Base-by-base conservation (phyloP, 2,329 filamentous ascomycete species). In the Colletotrichum sp. region DNA sequence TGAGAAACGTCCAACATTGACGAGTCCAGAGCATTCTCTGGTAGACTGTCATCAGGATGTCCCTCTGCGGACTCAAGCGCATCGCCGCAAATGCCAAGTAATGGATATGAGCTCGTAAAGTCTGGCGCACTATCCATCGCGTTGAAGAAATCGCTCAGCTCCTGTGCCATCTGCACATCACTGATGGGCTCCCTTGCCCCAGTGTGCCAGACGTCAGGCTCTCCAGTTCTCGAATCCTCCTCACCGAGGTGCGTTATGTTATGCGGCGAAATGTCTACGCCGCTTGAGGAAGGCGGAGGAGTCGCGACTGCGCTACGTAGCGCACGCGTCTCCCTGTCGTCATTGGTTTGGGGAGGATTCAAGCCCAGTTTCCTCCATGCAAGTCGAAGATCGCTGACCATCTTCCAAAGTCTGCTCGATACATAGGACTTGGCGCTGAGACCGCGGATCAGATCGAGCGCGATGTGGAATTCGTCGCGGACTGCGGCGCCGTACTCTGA, bases 381-480 rank as follows among this genome's bases (percentile, higher is more conserved):
- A 30, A 73, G 69, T 5, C 73, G 63, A 13, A 75, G 13, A 38
- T 75, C 73, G 8, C 73, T 21, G 3, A 75, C 43, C 63, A 71
- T 72, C 32, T 71, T 72, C 73, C 73, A 75, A 6, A 75, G 57
- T 4, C 73, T 57, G 12, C 73, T 60, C 0, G 73, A 75, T 13
- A 75, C 73, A 4, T 75, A 75, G 3, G 73, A 75, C 18, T 64
- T 72, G 13, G 73, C 69, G 26, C 73, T 52, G 13, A 75, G 73
- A 10, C 73, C 73, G 3, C 73, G 69, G 12, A 75, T 73, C 21
- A 75, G 21, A 13, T 75, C 73, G 8, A 75, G 63, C 8, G 73
- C 73, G 9, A 63, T 15, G 18, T 75, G 73, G 8, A 75, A 75
- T 57, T 75, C 73, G 13, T 75, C 73, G 7, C 69, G 73, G 12